Base-by-base conservation (phyloP, 441 rosid genomes). In the Metrosideros polymorpha region DNA sequence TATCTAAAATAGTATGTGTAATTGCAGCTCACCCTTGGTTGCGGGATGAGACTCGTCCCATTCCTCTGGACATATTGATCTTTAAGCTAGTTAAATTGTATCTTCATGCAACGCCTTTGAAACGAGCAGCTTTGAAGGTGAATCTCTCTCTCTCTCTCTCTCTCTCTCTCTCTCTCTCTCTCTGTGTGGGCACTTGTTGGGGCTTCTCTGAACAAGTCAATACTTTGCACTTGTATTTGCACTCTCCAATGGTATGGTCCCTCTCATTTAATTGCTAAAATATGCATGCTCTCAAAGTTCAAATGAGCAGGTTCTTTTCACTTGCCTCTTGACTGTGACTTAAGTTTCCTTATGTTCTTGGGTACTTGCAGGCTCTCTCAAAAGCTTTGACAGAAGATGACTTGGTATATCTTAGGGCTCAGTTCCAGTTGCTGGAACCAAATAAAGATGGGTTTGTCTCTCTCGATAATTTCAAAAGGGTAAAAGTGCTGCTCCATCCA, bases 1-100 rank as follows among this genome's bases (percentile, higher is more conserved):
- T 66, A 89, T 76, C 89, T 71, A 47, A 83, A 84, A 82, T 84
- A 32, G 52, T 49, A 43, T 82, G n/a, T 76, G n/a, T 87, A 51
- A 39, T 87, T 90, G 88, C 93, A 97, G 99, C 92, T 89, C 99
- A 97, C 89, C 97, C 98, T 19, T 97, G 99, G 99, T 90, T 97
- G 91, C 91, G 91, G 22, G 92, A 93, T 88, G 97, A 94, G 82
- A 92, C 63, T 86, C 92, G 90, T 49, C 88, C 92, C 42, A 86
- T 93, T 63, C 98, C 98, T 79, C 88, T 97, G 84, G 99, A 97
- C 90, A 90, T 96, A 86, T 56, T 97, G 92, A 90, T 95, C 84
- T 97, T 89, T 89, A 97, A 97, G 93, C 89, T 94, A 90, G 96
- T 97, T 71, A 96, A 95, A 91, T 89, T 92, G 47, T 96, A 94